Conservation (phyloP, 495 filamentous ascomycete genomes). For the Tuber borchii region DNA sequence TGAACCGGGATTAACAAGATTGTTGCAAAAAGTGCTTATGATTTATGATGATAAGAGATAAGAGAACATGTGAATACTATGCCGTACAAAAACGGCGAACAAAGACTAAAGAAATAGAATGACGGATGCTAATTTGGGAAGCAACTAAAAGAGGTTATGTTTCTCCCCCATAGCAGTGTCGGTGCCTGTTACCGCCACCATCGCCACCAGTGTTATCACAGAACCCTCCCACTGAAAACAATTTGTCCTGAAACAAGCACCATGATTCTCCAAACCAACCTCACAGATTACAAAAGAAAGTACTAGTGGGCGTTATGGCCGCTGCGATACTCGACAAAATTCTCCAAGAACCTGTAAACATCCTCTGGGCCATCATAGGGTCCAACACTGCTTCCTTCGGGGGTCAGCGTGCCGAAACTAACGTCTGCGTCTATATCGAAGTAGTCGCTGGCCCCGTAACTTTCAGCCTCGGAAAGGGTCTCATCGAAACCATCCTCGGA, state of each 20-base stretch:
- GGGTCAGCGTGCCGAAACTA: conserved; percentile 49
- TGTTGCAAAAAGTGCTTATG: neutral
- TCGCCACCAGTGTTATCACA: no score
- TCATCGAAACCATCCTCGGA: conserved; percentile 49
- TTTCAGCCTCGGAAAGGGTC: conserved; percentile 24
- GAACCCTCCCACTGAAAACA: neutral
- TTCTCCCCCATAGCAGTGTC: no score
- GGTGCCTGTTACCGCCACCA: no score
- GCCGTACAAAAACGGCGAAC: neutral
- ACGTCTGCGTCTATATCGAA: conserved; percentile 50
- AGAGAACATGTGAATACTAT: neutral
- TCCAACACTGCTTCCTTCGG: conserved; percentile 48
- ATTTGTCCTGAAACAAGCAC: neutral
- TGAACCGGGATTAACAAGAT: neutral
- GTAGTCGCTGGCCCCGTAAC: conserved; percentile 40
- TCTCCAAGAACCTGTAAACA: conserved; percentile 78
- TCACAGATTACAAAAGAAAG: neutral
- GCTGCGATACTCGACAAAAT: conserved; percentile 56
- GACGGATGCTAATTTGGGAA: neutral
- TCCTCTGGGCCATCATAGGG: conserved; percentile 76
- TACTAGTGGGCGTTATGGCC: conserved; percentile 6
- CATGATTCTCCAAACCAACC: neutral
- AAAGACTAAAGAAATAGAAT: neutral
- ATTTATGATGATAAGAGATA: neutral
- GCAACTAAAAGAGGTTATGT: neutral